These are phyloP conservation scores for Zea mays DNA, from an alignment of 176 grass and related monocot species.

Conservation along the genomic window Zm-B73-REFERENCE-NAM-5.0 NC_050101.1:169455501-169456000, in stretches of 20 bases:
- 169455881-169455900: conserved; percentile 33
- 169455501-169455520: background rate
- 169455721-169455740: no score
- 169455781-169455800: background rate
- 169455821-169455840: conserved; percentile 35
- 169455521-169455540: background rate
- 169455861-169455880: conserved; percentile 29
- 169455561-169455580: background rate
- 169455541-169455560: background rate
- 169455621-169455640: background rate
- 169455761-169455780: conserved; percentile 30
- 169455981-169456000: conserved; percentile 72
- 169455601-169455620: background rate
- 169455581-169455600: background rate
- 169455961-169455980: conserved; percentile 21
- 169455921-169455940: conserved; percentile 49
- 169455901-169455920: conserved; percentile 44
- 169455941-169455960: conserved; percentile 35
- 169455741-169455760: background rate
- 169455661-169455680: background rate
- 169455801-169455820: conserved; percentile 1
- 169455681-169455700: background rate
- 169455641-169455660: background rate
- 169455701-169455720: background rate
- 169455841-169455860: background rate